Conservation (phyloP, 2,329 filamentous ascomycete species). For the Microsporum ferrugineum region DNA sequence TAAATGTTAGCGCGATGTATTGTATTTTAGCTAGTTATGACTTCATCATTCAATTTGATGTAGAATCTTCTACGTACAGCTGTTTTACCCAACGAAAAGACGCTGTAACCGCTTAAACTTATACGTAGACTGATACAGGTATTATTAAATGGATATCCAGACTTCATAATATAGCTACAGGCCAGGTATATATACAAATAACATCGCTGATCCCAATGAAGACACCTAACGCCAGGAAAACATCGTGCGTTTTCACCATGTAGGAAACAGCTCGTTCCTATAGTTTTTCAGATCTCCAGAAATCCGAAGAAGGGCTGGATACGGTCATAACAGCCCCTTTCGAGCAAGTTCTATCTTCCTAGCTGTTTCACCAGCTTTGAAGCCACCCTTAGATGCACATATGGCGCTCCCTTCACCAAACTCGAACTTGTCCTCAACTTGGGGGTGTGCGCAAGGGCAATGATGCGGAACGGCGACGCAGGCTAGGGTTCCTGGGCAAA, state of each 20-base stretch:
- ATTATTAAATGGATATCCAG: background rate
- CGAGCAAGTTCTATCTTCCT: conserved; percentile 41
- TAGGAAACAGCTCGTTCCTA: background rate
- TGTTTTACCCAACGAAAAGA: no score
- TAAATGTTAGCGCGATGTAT: no score
- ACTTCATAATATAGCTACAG: background rate
- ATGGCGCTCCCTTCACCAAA: conserved; percentile 39
- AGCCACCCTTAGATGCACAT: conserved; percentile 40
- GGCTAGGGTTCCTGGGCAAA: conserved; percentile 85
- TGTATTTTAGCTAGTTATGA: background rate
- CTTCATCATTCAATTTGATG: background rate
- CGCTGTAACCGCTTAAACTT: background rate
- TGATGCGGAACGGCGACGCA: conserved; percentile 96
- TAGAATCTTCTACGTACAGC: no score
- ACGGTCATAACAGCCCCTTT: conserved; percentile 36
- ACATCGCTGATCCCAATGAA: background rate
- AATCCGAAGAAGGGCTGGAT: background rate
- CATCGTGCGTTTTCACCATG: background rate
- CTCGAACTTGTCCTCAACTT: conserved; percentile 65
- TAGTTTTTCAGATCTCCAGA: background rate
- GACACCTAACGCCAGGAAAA: background rate
- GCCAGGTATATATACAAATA: background rate
- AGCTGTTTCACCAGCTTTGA: conserved; percentile 35
- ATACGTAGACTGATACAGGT: background rate
- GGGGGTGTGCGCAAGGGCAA: conserved; percentile 78